Evolutionary conservation across 495 filamentous ascomycete species (phyloP), one percentile per base, ranked within the genome.

Genomic region (Annulohypoxylon moriforme): DNA sequence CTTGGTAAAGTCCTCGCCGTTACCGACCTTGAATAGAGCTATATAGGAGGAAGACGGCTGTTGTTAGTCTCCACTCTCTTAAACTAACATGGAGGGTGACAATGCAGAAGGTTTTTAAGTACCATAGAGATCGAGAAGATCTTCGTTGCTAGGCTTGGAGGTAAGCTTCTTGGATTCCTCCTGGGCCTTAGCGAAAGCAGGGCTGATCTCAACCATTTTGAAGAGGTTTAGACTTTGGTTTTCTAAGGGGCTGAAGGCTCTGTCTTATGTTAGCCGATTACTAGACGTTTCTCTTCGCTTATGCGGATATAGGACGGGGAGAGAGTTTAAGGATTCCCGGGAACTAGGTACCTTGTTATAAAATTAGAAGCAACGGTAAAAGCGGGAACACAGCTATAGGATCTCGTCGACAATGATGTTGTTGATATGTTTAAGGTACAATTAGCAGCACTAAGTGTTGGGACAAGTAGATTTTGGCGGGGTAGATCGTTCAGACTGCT

Each of bases 101-200:
- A 38, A 59, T 36, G 10, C 9, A 18, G 36, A 34, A 13, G 13
- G 1, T 33, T 33, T 40, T 22, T 59, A 69, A 75, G 67, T 61
- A 85, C 84, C 82, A 56, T 85, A 86, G 69, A 85, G 78, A 63
- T 81, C 84, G 69, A 89, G 84, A 20, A 89, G 80, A 24, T 89
- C 85, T 13, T 86, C 80, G 79, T 88, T 87, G 69, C 59, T 77
- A 10, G 87, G 89, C 82, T 87, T 89, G 64, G 81, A 79, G 59
- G 85, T 87, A 60, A 92, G 83, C 83, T 91, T 89, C 77, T 86
- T 85, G 80, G 81, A 85, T 69, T 92, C 88, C 76, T 83, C 83
- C 71, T 90, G 86, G 59, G 92, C 87, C 72, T 83, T 85, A 73
- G 86, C 74, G 82, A 90, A 90, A 44, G 82, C 86, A 53, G 81